Evolutionary conservation across 148 eudicot species (phyloP).

Genomic region (Vaccinium darrowii): DNA sequence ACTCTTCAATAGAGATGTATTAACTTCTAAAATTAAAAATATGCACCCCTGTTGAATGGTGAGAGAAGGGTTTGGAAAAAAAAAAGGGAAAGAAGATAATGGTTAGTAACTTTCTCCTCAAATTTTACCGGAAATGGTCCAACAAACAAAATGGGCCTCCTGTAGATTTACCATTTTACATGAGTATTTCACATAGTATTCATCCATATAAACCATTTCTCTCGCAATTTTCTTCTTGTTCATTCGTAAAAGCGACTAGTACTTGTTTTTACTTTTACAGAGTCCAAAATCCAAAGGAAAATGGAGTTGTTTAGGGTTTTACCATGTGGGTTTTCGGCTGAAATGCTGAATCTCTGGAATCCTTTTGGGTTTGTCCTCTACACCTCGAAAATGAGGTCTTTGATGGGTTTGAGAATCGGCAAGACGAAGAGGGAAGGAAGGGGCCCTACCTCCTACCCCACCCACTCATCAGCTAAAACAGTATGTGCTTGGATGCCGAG

Average conservation of each 20-base stretch:
- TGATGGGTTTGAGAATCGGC: neutral
- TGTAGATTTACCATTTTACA: neutral
- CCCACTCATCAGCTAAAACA: neutral
- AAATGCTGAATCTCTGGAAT: neutral
- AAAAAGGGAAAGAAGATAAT: neutral
- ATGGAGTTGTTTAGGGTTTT: constrained; percentile 1
- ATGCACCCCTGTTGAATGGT: too few relatives aligned
- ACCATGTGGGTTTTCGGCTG: constrained; percentile 1
- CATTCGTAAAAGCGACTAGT: neutral
- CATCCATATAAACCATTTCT: neutral
- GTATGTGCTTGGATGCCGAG: neutral
- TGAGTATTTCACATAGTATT: neutral
- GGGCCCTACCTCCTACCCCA: too few relatives aligned
- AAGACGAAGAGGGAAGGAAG: neutral
- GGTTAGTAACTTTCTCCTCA: neutral
- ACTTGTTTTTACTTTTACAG: too few relatives aligned
- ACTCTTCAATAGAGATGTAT: neutral
- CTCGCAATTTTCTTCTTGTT: neutral
- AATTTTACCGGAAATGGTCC: neutral
- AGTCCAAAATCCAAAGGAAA: neutral
- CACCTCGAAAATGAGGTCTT: constrained; percentile 4
- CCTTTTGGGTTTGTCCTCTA: neutral
- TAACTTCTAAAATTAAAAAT: too few relatives aligned
- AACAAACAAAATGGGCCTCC: neutral
- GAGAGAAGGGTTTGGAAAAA: neutral